These are phyloP conservation scores for Penicillium argentinense DNA, from an alignment of 495 filamentous ascomycete genomes.

Conservation along the genomic window DNA sequence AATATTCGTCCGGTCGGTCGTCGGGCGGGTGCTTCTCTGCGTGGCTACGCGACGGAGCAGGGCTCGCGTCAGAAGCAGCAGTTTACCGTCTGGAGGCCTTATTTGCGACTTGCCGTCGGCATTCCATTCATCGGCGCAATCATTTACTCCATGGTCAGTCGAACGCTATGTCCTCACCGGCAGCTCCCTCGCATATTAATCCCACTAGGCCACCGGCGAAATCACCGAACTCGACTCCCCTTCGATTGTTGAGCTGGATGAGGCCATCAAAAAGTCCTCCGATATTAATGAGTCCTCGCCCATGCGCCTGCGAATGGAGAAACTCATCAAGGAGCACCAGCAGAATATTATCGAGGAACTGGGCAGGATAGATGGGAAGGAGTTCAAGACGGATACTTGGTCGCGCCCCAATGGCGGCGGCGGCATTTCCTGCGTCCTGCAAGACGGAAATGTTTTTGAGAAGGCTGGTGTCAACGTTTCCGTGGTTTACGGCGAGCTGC, in stretches of 20 bases:
- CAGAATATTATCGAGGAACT: constrained; percentile 79
- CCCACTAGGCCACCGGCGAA: constrained; percentile 44
- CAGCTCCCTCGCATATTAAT: constrained; percentile 10
- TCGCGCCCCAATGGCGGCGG: constrained; percentile 81
- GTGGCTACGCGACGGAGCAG: constrained; percentile 33
- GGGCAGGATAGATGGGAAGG: constrained; percentile 75
- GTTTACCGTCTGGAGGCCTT: constrained; percentile 51
- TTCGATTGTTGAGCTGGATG: constrained; percentile 55
- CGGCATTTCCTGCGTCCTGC: constrained; percentile 86
- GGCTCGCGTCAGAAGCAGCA: constrained; percentile 22
- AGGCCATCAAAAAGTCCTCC: constrained; percentile 42
- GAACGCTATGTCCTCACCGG: not conserved
- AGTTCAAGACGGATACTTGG: constrained; percentile 85
- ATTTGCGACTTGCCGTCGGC: constrained; percentile 58
- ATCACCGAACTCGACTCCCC: constrained; percentile 55
- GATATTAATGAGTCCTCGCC: constrained; percentile 64
- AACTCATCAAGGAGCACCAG: constrained; percentile 90
- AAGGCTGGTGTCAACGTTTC: constrained; percentile 97
- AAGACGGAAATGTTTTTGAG: constrained; percentile 96
- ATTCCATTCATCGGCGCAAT: constrained; percentile 61
- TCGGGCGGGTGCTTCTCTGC: constrained; percentile 21
- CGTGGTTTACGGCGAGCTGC: constrained; percentile 90
- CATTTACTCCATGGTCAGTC: constrained; percentile 65
- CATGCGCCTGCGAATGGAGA: constrained; percentile 97
- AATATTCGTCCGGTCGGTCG: constrained; percentile 21